Base-by-base conservation (phyloP, 1,139 yeast species). In the Saccharomyces hybrid region DNA sequence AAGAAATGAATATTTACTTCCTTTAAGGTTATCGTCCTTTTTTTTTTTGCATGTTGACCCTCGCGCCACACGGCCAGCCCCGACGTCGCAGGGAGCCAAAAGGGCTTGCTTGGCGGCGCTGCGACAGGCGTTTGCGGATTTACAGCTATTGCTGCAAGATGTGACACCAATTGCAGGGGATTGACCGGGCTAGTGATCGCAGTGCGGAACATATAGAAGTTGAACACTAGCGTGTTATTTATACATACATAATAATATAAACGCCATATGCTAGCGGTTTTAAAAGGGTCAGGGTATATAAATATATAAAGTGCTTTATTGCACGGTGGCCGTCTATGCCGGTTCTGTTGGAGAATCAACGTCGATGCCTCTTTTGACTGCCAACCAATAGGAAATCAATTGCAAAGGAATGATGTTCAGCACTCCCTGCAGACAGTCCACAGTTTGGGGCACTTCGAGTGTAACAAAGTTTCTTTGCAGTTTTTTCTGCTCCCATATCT, bases 301-400 rank as follows among this genome's bases (percentile, higher is more conserved):
- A 5, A 24, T 24, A 24, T 24, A 24, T 4, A 24, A 4, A 4
- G 26, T 24, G 26, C 6, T 21, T 50, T 60, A 71, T 58, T 74
- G 98, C 60, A 95, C 99, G 53, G 99, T 93, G 57, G 95, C 99
- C 50, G 96, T 86, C 78, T 95, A 95, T 61, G 99, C 99, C 76
- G 95, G 81, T 77, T 95, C 95, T 76, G 99, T 86, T 64, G 99
- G 99, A 83, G 91, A 93, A 73, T 95, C 99, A 56, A 95, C 99
- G 71, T 93, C 96, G 66, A 88, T 86, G 47, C 98, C 98, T 71
- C 93, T 87, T 75, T 86, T 84, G 55, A 89, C 93, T 52, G 99
- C 98, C 69, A 95, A 81, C 95, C 97, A 91, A 78, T 95, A 95
- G 70, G 97, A 86, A 83, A 91, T 91, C 71, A 95, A 80, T 75